phyloP scores from a whole-genome alignment of 2,329 filamentous ascomycete species.

The Colletotrichum tofieldiae region DNA sequence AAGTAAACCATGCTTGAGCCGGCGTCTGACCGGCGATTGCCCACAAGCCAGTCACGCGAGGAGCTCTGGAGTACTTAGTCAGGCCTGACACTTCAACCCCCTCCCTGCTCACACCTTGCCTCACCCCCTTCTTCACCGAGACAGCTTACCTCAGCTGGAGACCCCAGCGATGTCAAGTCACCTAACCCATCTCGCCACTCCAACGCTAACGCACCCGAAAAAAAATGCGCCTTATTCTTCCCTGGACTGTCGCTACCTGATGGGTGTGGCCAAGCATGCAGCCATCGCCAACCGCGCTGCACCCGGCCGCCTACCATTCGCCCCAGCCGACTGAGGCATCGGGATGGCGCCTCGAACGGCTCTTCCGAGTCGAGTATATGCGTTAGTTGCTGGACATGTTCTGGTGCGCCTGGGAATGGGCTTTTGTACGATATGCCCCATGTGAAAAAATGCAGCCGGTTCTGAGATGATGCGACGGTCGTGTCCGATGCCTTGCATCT shows the following conservation, averaged over 20 bases:
- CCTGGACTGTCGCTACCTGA: background rate
- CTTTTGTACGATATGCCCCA: background rate
- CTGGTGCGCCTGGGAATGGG: background rate
- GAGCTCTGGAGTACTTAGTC: background rate
- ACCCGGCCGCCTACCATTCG: background rate
- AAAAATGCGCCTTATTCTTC: slow-evolving; percentile 14
- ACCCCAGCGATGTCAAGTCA: slow-evolving; percentile 17
- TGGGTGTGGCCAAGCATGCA: background rate
- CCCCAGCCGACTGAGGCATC: background rate
- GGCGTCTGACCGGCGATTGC: background rate
- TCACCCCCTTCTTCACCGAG: background rate
- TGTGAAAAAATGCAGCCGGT: background rate
- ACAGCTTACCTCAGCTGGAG: slow-evolving; percentile 22
- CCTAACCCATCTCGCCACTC: slow-evolving; percentile 34
- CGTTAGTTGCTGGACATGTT: background rate
- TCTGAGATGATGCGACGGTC: background rate
- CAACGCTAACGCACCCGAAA: slow-evolving; percentile 25
- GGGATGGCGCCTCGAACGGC: no score
- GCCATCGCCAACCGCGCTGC: slow-evolving; percentile 10
- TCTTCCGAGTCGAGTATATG: background rate
- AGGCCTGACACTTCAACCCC: background rate
- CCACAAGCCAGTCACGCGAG: background rate
- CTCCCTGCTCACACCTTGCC: background rate
- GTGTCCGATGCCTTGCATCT: background rate
- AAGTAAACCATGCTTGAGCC: background rate